Percentiles rank a stretch among this genome's conserved stretches.
Evolutionary conservation across 1,284 basidiomycete species (phyloP).

Genomic region (Butyriboletus appendiculatus): DNA sequence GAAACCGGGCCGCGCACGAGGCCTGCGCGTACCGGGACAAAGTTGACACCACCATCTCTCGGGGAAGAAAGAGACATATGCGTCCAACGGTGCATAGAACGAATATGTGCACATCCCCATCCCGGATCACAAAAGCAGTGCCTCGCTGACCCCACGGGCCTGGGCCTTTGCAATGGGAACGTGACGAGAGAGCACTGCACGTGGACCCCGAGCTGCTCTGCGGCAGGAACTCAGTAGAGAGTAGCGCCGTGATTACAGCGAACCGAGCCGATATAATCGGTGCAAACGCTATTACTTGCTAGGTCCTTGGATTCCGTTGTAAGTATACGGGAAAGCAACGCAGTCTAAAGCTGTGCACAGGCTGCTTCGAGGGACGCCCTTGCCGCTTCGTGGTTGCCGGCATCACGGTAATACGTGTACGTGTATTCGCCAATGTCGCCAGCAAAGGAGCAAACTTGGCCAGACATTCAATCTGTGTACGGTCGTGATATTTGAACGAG

Average conservation of each 20-base stretch:
- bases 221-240: neutral
- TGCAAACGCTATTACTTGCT: too few relatives aligned
- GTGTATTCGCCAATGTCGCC: neutral
- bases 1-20: neutral
- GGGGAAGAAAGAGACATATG: neutral
- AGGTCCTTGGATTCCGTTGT: too few relatives aligned
- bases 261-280: neutral
- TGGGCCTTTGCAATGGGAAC: neutral
- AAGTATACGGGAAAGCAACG: too few relatives aligned
- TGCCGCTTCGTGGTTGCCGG: neutral
- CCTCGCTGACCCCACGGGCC: neutral
- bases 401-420: neutral
- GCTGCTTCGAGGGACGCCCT: too few relatives aligned
- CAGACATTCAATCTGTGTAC: neutral
- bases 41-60: neutral
- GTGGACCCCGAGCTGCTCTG: neutral
- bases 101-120: neutral
- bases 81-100: neutral
- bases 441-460: neutral
- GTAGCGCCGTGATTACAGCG: too few relatives aligned
- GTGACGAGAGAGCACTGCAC: neutral
- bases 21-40: neutral
- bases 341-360: conserved; percentile 1
- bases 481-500: neutral
- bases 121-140: neutral